phyloP scores from a whole-genome alignment of 2,329 filamentous ascomycete species.

The Kalmusia sp. region DNA sequence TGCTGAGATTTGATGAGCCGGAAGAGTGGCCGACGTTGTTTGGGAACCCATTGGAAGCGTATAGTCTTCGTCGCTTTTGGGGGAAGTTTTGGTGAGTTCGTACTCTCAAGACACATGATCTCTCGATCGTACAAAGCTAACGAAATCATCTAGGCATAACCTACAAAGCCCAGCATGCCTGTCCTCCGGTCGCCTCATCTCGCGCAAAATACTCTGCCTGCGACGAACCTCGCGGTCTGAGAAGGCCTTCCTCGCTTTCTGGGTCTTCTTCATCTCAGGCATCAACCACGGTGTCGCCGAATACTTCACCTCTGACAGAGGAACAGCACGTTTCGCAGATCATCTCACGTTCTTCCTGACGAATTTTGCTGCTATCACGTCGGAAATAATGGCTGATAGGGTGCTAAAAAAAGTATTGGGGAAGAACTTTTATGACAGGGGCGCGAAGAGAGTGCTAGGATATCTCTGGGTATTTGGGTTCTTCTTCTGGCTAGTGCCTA shows the following conservation, averaged over 20 bases:
- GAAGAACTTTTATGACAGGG: not conserved
- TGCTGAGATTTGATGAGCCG: constrained; percentile 6
- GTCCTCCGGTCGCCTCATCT: constrained; percentile 1
- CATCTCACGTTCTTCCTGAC: constrained; percentile 7
- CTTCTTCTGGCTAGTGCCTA: constrained; percentile 5
- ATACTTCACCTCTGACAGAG: not conserved
- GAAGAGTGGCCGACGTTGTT: constrained; percentile 12
- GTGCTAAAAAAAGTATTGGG: not conserved
- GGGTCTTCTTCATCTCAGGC: constrained; percentile 11
- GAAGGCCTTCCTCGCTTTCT: constrained; percentile 10
- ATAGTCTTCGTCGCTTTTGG: constrained; percentile 8
- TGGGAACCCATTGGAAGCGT: not conserved
- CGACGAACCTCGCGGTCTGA: not conserved
- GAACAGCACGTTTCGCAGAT: not conserved
- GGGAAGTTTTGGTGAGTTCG: constrained; percentile 6
- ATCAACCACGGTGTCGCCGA: constrained; percentile 5
- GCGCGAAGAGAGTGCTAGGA: not conserved
- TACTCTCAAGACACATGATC: no score
- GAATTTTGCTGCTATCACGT: constrained; percentile 9
- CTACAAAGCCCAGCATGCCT: not conserved
- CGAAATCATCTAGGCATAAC: not conserved
- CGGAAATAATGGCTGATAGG: not conserved
- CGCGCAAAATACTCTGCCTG: not conserved
- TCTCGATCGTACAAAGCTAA: no score
- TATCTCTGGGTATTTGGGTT: constrained; percentile 3